These are phyloP conservation scores for Fagus crenata DNA, from an alignment of 306 rosid genomes.

Conservation along the genomic window DNA sequence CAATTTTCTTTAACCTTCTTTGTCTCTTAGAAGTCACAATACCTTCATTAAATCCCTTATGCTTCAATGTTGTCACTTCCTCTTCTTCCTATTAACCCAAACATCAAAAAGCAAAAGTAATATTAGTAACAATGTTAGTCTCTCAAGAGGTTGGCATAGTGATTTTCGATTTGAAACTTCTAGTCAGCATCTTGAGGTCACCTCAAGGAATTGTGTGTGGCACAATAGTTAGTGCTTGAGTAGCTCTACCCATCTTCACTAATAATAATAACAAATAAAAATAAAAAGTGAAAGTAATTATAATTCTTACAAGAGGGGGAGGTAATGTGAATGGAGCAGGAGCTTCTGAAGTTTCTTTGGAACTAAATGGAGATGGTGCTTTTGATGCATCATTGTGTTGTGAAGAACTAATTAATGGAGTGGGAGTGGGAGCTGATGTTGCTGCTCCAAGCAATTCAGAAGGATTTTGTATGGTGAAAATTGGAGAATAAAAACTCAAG, in stretches of 20 bases:
- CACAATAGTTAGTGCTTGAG: too few relatives aligned
- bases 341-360: background rate
- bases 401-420: constrained; percentile 7
- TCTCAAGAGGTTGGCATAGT: too few relatives aligned
- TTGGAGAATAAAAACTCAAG: constrained; percentile 13
- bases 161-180: too few relatives aligned
- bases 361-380: constrained; percentile 1
- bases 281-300: background rate
- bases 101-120: background rate
- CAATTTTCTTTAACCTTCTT: constrained; percentile 33
- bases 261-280: background rate
- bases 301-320: constrained; percentile 1
- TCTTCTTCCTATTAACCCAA: constrained; percentile 28
- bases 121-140: background rate
- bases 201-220: too few relatives aligned
- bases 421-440: constrained; percentile 21
- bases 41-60: constrained; percentile 13
- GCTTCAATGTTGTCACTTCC: constrained; percentile 27
- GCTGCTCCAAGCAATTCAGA: background rate
- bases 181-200: too few relatives aligned
- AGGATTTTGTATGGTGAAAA: background rate
- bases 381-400: background rate
- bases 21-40: constrained; percentile 10
- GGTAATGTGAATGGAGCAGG: background rate
- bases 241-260: too few relatives aligned